Evolutionary conservation across 1,284 basidiomycete genomes (phyloP).

Genomic region (Xerocomus cyaneibrunnescens): DNA sequence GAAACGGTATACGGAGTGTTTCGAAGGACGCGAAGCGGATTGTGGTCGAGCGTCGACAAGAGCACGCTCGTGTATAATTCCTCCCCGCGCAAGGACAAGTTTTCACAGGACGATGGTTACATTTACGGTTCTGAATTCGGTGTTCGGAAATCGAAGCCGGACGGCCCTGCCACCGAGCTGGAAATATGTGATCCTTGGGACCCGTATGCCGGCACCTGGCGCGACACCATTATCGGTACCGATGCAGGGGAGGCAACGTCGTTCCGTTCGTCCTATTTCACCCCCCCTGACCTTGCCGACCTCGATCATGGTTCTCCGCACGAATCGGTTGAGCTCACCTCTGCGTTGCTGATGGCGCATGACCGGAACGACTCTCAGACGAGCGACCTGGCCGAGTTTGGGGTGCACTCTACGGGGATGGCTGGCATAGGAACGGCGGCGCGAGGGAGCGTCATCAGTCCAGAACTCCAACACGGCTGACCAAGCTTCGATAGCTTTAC

Average conservation of each 20-base stretch:
- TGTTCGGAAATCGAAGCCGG: constrained; percentile 14
- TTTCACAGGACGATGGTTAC: constrained; percentile 26
- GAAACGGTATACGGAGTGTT: constrained; percentile 20
- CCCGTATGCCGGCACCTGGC: constrained; percentile 21
- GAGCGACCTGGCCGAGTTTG: constrained; percentile 32
- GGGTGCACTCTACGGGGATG: constrained; percentile 34
- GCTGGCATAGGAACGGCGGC: constrained; percentile 44
- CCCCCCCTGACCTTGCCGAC: not conserved
- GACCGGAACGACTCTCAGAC: constrained; percentile 22
- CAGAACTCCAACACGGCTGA: constrained; percentile 7
- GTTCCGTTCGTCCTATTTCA: constrained; percentile 13
- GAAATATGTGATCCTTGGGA: constrained; percentile 28
- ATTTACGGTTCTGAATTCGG: constrained; percentile 26
- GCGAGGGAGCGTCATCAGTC: constrained; percentile 28
- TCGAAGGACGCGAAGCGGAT: constrained; percentile 20
- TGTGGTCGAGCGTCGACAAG: constrained; percentile 22
- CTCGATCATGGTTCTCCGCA: constrained; percentile 22
- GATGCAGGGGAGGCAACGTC: constrained; percentile 23
- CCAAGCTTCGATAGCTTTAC: constrained; percentile 13
- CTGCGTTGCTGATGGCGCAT: constrained; percentile 37
- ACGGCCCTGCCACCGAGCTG: not conserved
- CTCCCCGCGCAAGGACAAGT: constrained; percentile 31
- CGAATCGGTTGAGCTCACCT: constrained; percentile 25
- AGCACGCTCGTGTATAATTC: constrained; percentile 31
- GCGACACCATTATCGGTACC: constrained; percentile 33